Evolutionary conservation across 2,329 filamentous ascomycete species (phyloP), one percentile per base, ranked within the genome.

Genomic region (Fusarium euwallaceae): DNA sequence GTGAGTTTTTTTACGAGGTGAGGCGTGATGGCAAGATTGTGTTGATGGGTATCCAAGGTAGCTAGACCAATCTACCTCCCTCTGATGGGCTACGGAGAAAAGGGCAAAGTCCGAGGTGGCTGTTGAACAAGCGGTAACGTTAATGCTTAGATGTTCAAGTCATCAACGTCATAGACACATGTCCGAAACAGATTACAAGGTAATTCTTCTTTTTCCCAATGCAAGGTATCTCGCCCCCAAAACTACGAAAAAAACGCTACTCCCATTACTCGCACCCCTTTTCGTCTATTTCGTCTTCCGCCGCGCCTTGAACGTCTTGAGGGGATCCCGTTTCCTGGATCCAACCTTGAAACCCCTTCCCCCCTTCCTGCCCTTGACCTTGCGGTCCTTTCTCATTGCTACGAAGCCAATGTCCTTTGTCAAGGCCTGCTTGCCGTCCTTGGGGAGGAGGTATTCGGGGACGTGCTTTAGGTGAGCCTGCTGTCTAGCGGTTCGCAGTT

Each of bases 391-490:
- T 74, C 86, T 86, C 75, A 92, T 86, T 0, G 93, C 91, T 37
- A 98, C 94, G 78, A 95, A 97, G 2, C 94, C 94, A 64, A 95
- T 87, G 67, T 94, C 88, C 86, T 64, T 91, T 37, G 89, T 89
- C 63, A 94, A 84, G 0, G 89, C 92, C 79, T 93, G 92, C 82
- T 91, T 93, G 48, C 92, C 92, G 80, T 90, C 95, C 80, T 83
- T 88, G 85, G 97, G 97, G 78, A 99, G 86, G 61, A 99, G 85
- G 81, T 99, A 99, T 56, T 98, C 95, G 0, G 97, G 97, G 2
- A 99, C 94, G 82, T 98, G 94, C 84, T 95, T 97, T 74, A 99
- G 86, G 86, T 99, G 97, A 9, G 93, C 90, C 83, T 98, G 95
- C 55, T 95, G 92, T 69, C 94, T 88, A 16, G 95, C 94, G 27